Evolutionary conservation across 2,329 filamentous ascomycete species (phyloP).

Genomic region (Cladosporium austrohemisphaericum): DNA sequence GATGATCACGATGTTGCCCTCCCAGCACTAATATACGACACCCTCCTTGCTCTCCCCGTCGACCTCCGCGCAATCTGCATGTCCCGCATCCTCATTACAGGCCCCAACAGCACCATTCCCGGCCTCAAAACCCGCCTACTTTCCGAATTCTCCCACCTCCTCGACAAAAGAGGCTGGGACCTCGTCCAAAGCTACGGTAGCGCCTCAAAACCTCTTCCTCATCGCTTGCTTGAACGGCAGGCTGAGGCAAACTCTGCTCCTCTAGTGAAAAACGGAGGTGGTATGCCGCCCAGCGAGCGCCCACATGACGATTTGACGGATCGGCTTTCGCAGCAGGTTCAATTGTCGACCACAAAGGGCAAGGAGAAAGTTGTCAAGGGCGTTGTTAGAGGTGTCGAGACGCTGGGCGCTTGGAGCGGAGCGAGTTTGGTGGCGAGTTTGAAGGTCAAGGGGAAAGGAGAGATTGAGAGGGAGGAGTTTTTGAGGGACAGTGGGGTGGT

Average conservation of each 20-base stretch:
- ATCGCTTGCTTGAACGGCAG: not conserved
- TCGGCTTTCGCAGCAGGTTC: conserved; percentile 55
- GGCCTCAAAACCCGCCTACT: conserved; percentile 76
- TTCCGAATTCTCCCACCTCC: conserved; percentile 66
- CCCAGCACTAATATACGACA: conserved; percentile 70
- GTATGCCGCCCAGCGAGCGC: conserved; percentile 16
- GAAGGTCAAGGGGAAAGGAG: conserved; percentile 64
- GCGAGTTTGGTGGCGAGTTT: conserved; percentile 67
- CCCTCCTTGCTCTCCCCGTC: conserved; percentile 69
- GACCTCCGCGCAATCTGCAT: conserved; percentile 84
- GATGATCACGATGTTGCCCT: conserved; percentile 86
- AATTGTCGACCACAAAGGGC: conserved; percentile 46
- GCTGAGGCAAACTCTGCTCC: not conserved
- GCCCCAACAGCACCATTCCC: conserved; percentile 72
- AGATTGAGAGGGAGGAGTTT: conserved; percentile 70
- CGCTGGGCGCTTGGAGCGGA: conserved; percentile 70
- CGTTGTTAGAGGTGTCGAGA: conserved; percentile 62
- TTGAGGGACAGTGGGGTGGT: conserved; percentile 51
- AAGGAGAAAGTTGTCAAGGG: conserved; percentile 50
- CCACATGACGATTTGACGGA: conserved; percentile 32
- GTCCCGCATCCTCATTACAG: conserved; percentile 81
- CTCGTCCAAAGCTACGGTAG: conserved; percentile 67
- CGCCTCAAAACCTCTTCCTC: conserved; percentile 18
- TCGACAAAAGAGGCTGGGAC: conserved; percentile 72
- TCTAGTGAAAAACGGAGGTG: not conserved